A percentile compares a stretch with the other conserved stretches of the same genome.
Evolutionary conservation across 371 early-diverging fungal genomes (phyloP).

Genomic region (Apophysomyces ossiformis): DNA sequence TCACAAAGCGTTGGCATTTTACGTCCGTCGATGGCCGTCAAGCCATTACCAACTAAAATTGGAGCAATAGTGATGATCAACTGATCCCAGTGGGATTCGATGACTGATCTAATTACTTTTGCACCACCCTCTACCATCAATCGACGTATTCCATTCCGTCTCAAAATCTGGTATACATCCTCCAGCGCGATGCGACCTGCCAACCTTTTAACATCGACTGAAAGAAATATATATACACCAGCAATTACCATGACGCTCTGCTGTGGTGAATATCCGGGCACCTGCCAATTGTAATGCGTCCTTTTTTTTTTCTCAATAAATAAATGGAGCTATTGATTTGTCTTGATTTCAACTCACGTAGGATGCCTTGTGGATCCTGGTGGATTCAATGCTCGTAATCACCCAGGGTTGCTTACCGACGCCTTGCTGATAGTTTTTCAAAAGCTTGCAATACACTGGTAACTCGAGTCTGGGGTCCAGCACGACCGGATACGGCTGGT

Average conservation of each 20-base stretch:
- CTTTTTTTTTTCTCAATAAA: constrained; percentile 16
- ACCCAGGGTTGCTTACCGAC: constrained; percentile 42
- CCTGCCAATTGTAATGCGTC: constrained; percentile 51
- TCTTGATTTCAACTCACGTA: not conserved
- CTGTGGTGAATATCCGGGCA: constrained; percentile 43
- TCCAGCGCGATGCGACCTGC: constrained; percentile 13
- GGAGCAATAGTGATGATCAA: constrained; percentile 86
- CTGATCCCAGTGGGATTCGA: constrained; percentile 54
- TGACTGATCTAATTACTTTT: constrained; percentile 71
- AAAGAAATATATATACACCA: not conserved
- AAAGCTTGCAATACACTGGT: constrained; percentile 32
- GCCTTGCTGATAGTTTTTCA: constrained; percentile 30
- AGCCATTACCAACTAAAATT: constrained; percentile 62
- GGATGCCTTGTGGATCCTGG: not conserved
- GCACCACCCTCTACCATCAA: constrained; percentile 97
- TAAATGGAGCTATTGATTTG: constrained; percentile 18
- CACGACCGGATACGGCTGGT: constrained; percentile 85
- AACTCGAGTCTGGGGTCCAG: constrained; percentile 68
- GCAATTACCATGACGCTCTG: constrained; percentile 16
- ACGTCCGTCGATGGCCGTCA: constrained; percentile 40
- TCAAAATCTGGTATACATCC: constrained; percentile 32
- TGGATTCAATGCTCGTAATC: constrained; percentile 20
- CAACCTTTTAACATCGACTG: not conserved
- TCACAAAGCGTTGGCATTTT: constrained; percentile 14
- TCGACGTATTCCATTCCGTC: constrained; percentile 38